Evolutionary conservation across 306 rosid genomes (phyloP).

Genomic region (Castanea sativa): DNA sequence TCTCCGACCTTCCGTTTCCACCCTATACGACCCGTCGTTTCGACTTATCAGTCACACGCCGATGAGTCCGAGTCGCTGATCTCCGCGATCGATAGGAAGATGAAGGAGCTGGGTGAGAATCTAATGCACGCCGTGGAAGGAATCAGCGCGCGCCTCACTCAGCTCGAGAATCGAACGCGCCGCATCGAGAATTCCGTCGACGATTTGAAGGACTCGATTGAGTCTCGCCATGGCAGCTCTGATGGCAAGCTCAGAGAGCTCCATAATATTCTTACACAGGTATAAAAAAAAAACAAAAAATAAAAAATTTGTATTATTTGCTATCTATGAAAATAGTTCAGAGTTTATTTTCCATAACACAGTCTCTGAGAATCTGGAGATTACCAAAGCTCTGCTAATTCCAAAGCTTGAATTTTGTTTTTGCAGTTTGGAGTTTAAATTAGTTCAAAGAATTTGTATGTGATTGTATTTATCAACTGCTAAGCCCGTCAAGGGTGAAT

Average conservation of each 20-base stretch:
- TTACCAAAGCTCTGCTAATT: no score
- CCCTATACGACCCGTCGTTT: constrained; percentile 17
- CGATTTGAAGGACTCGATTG: constrained; percentile 30
- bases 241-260: constrained; percentile 33
- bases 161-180: constrained; percentile 33
- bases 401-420: no score
- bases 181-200: constrained; percentile 29
- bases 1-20: constrained; percentile 24
- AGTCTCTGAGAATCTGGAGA: no score
- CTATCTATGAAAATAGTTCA: no score
- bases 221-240: constrained; percentile 20
- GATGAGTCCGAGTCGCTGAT: constrained; percentile 19
- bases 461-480: no score
- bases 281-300: not conserved
- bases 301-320: not conserved
- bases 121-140: constrained; percentile 28
- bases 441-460: no score
- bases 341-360: no score
- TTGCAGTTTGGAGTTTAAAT: no score
- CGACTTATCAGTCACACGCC: constrained; percentile 1
- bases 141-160: constrained; percentile 29
- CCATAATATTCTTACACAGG: constrained; percentile 31
- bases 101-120: constrained; percentile 24
- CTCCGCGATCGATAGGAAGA: constrained; percentile 26
- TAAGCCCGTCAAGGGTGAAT: no score